A percentile compares a stretch with the other conserved stretches of the same genome.
These are phyloP conservation scores for Suillus placidus DNA, from an alignment of 768 basidiomycete species.

Conservation along the genomic window DNA sequence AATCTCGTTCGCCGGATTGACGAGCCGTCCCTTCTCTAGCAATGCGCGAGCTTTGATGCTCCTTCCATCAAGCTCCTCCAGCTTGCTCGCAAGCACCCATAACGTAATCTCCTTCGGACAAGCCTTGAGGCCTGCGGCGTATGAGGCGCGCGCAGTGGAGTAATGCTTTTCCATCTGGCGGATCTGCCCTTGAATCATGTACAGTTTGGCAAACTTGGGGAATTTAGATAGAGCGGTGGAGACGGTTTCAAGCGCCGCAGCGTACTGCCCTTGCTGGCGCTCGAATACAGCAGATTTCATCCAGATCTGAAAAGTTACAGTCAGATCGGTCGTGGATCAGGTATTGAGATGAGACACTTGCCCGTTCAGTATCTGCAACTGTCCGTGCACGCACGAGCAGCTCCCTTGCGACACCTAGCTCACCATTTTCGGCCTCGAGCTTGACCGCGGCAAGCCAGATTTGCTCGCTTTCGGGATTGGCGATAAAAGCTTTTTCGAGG, in stretches of 20 bases:
- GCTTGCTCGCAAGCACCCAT: conserved; percentile 86
- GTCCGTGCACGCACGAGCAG: conserved; percentile 86
- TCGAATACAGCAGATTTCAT: conserved; percentile 98
- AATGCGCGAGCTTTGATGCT: conserved; percentile 92
- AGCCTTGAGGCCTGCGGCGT: conserved; percentile 80
- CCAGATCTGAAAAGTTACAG: conserved; percentile 73
- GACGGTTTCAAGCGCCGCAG: conserved; percentile 75
- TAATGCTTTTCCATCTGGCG: conserved; percentile 63
- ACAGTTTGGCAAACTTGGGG: conserved; percentile 88
- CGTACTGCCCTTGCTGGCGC: conserved; percentile 78
- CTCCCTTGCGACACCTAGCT: conserved; percentile 83
- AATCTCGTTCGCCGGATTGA: conserved; percentile 82
- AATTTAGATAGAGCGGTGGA: conserved; percentile 78
- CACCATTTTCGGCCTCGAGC: conserved; percentile 93
- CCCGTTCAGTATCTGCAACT: conserved; percentile 90
- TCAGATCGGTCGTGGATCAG: not conserved
- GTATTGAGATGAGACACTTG: conserved; percentile 37
- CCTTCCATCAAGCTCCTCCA: conserved; percentile 90
- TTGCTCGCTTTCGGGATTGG: conserved; percentile 95
- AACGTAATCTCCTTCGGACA: conserved; percentile 84
- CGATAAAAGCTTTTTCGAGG: conserved; percentile 86
- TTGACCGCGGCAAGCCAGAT: conserved; percentile 99
- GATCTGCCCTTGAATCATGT: conserved; percentile 98
- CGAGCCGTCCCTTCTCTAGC: conserved; percentile 85
- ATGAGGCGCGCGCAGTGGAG: conserved; percentile 75